phyloP scores from a whole-genome alignment of 2,329 filamentous ascomycete species.

The Mariannaea sp. region DNA sequence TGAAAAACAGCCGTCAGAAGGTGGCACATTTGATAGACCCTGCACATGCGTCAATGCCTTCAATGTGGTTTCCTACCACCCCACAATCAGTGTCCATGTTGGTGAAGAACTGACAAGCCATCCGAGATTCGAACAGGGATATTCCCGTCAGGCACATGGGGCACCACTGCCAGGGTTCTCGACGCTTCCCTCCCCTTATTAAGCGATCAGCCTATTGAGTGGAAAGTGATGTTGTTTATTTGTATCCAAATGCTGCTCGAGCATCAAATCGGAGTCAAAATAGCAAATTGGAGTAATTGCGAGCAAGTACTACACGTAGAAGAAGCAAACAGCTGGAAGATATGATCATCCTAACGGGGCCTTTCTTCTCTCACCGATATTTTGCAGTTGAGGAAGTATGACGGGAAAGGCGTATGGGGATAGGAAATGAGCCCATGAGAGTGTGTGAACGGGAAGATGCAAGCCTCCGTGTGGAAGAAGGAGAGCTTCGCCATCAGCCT shows the following conservation, averaged over 20 bases:
- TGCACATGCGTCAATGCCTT: constrained; percentile 50
- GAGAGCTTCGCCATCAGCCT: constrained; percentile 2
- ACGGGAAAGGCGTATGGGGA: constrained; percentile 3
- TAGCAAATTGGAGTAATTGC: too few relatives aligned
- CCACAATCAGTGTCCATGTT: constrained; percentile 19
- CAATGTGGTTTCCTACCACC: constrained; percentile 39
- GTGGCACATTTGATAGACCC: constrained; percentile 34
- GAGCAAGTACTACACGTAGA: too few relatives aligned
- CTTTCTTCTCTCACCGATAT: constrained; percentile 36
- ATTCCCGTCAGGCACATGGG: constrained; percentile 25
- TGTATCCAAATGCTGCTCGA: background rate
- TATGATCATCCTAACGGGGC: constrained; percentile 33
- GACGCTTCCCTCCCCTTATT: constrained; percentile 10
- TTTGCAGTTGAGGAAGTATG: constrained; percentile 12
- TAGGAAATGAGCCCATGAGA: constrained; percentile 8
- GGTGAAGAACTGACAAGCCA: constrained; percentile 29
- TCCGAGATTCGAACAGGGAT: constrained; percentile 28
- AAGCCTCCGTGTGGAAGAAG: constrained; percentile 10
- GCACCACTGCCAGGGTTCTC: constrained; percentile 13
- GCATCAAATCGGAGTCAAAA: background rate
- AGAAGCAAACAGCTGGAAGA: constrained; percentile 6
- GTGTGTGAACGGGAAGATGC: constrained; percentile 19
- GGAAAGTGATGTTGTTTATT: constrained; percentile 5
- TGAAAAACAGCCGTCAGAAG: constrained; percentile 17
- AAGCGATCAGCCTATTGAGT: background rate